Base-by-base conservation (phyloP, 805 yeast genomes). In the Lipomyces japonicus region DNA sequence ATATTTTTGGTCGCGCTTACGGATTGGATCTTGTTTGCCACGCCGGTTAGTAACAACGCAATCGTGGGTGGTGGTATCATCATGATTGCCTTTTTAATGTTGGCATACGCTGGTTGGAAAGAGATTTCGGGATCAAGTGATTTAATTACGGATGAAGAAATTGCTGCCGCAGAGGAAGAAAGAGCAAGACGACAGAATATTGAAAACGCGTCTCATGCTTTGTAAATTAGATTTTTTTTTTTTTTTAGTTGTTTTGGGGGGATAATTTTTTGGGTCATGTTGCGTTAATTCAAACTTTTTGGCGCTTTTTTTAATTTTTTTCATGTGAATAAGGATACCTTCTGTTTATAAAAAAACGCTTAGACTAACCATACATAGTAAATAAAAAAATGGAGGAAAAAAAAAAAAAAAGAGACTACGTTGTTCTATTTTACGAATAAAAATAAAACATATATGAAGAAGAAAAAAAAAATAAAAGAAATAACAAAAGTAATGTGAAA, bases 1-100 rank as follows among this genome's bases (percentile, higher is more conserved):
- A 88, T 89, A 19, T 75, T 87, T 55, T 65, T 87, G 46, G 93
- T 88, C 39, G 95, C 95, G 0, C 44, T 85, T 1, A 80, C 80
- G 19, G 95, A 87, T 63, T 85, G 84, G 82, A 46, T 75, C 0
- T 59, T 84, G 7, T 84, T 84, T 68, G 85, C 82, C 3, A 76
- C 78, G 22, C 71, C 66, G 2, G 70, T 87, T 46, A 73, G 79
- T 14, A 35, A 63, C 1, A 76, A 74, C 25, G 93, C 87, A 49
- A 55, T 85, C 25, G 2, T 77, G 2, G 96, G 96, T 5, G 88
- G 90, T 50, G 39, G 78, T 3, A 65, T 86, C 40, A 86, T 87
- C 31, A 74, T 85, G 34, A 62, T 74, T 21, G 95, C 95, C 0
- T 88, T 87, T 64, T 74, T 67, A 0, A 64, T 86, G 34, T 73